A percentile compares a stretch with the other conserved stretches of the same genome.
Evolutionary conservation across 352 stramenopile genomes (phyloP).

Genomic region (Pythium dissimile): DNA sequence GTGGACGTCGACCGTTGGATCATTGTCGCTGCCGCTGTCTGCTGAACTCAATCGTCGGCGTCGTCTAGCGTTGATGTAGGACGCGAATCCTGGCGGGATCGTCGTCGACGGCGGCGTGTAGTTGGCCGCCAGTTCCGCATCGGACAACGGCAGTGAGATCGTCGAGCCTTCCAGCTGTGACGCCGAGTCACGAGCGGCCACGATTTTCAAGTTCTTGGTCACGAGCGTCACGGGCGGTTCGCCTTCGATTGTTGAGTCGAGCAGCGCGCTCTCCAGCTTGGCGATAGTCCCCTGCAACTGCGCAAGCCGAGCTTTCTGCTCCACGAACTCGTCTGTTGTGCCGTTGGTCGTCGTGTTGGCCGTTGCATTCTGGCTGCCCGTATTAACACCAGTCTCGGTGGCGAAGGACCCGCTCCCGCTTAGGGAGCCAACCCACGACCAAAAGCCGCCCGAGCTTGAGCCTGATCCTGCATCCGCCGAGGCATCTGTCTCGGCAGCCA

Average conservation of each 20-base stretch:
- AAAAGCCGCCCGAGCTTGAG: conserved; percentile 12
- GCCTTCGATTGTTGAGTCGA: conserved; percentile 40
- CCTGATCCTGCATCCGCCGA: neutral
- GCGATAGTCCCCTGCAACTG: conserved; percentile 47
- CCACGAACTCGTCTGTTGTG: conserved; percentile 22
- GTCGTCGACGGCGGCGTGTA: conserved; percentile 46
- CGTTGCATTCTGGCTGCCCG: neutral
- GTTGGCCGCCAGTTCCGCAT: conserved; percentile 45
- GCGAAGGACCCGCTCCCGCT: conserved; percentile 4
- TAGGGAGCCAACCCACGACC: conserved; percentile 12
- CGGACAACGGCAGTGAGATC: conserved; percentile 36
- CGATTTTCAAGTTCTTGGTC: conserved; percentile 62
- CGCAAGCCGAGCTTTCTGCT: conserved; percentile 29
- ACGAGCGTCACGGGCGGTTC: conserved; percentile 51
- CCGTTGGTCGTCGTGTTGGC: conserved; percentile 5
- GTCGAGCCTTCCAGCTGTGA: conserved; percentile 38
- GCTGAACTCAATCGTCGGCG: conserved; percentile 8
- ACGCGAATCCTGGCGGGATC: conserved; percentile 46
- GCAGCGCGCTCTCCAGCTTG: conserved; percentile 43
- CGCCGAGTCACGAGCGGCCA: conserved; percentile 36
- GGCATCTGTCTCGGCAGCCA: neutral
- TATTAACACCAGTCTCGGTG: neutral
- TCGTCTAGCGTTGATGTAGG: conserved; percentile 24
- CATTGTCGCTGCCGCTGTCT: conserved; percentile 22
- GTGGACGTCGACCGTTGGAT: conserved; percentile 57